Evolutionary conservation across 2,329 filamentous ascomycete genomes (phyloP).

Genomic region (Keithomyces neogunnii): DNA sequence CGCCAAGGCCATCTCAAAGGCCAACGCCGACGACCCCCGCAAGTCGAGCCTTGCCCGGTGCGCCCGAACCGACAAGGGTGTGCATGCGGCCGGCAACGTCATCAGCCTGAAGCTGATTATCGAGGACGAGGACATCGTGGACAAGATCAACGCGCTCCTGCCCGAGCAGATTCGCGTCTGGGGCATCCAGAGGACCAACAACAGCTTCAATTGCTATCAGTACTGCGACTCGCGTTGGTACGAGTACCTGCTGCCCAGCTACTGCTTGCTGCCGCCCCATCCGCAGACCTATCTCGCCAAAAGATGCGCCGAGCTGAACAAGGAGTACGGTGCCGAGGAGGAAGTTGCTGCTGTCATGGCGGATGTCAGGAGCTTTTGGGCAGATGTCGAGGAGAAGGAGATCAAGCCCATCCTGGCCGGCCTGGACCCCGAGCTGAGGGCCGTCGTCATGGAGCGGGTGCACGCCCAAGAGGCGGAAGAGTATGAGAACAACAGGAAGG

Average conservation of each 20-base stretch:
- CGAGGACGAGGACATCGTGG: slow-evolving; percentile 77
- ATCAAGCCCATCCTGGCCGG: slow-evolving; percentile 61
- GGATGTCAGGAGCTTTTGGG: slow-evolving; percentile 78
- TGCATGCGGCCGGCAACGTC: slow-evolving; percentile 92
- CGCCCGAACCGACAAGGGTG: slow-evolving; percentile 93
- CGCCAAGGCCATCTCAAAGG: slow-evolving; percentile 90
- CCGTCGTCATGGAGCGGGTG: slow-evolving; percentile 54
- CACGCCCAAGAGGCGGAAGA: slow-evolving; percentile 31
- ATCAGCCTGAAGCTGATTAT: slow-evolving; percentile 94
- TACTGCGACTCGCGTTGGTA: slow-evolving; percentile 93
- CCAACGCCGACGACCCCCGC: slow-evolving; percentile 92
- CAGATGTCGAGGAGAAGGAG: slow-evolving; percentile 68
- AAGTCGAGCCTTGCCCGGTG: slow-evolving; percentile 93
- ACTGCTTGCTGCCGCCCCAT: slow-evolving; percentile 87
- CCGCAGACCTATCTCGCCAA: slow-evolving; percentile 78
- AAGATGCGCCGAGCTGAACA: slow-evolving; percentile 70
- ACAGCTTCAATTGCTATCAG: slow-evolving; percentile 90
- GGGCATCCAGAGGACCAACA: slow-evolving; percentile 85
- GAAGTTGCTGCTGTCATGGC: slow-evolving; percentile 60
- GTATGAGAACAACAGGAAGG: slow-evolving; percentile 14
- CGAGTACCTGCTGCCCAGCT: slow-evolving; percentile 91
- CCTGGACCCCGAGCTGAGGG: slow-evolving; percentile 55
- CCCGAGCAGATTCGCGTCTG: slow-evolving; percentile 88
- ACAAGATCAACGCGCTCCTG: slow-evolving; percentile 83
- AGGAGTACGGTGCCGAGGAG: slow-evolving; percentile 63